Evolutionary conservation across 1,139 yeast species (phyloP).

Genomic region (Hanseniaspora gamundiae): DNA sequence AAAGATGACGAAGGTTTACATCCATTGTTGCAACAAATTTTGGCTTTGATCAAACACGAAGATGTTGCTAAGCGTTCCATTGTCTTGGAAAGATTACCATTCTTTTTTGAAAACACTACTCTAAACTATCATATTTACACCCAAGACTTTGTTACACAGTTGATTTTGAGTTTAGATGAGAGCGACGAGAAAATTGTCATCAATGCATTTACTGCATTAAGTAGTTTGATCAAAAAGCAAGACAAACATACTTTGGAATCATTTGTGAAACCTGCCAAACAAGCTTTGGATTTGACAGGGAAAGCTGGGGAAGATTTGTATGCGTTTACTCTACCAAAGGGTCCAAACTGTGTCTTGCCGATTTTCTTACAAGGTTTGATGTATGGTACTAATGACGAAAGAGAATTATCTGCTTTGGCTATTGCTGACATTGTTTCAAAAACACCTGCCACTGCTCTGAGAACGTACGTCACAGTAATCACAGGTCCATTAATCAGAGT

Average conservation of each 20-base stretch:
- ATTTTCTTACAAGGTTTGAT: constrained; percentile 89
- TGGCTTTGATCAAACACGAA: constrained; percentile 67
- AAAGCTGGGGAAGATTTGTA: constrained; percentile 47
- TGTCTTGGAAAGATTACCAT: constrained; percentile 56
- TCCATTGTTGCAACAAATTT: constrained; percentile 70
- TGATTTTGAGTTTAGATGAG: constrained; percentile 67
- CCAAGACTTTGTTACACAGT: constrained; percentile 62
- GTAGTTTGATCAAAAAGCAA: constrained; percentile 56
- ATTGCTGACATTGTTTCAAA: constrained; percentile 80
- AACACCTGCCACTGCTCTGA: constrained; percentile 71
- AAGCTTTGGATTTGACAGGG: constrained; percentile 59
- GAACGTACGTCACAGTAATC: constrained; percentile 82
- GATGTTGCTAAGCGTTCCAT: constrained; percentile 55
- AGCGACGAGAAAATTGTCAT: constrained; percentile 49
- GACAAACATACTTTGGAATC: constrained; percentile 65
- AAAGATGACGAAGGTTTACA: constrained; percentile 74
- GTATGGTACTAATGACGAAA: constrained; percentile 80
- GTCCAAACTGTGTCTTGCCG: constrained; percentile 82
- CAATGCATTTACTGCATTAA: constrained; percentile 57
- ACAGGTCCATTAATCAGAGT: constrained; percentile 98
- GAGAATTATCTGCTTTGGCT: constrained; percentile 78
- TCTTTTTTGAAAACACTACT: constrained; percentile 51
- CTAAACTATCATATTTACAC: constrained; percentile 66
- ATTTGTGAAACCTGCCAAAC: constrained; percentile 67
- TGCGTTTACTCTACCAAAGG: constrained; percentile 68